Base-by-base conservation (phyloP, 108 stramenopile genomes). In the Asterionellopsis glacialis region DNA sequence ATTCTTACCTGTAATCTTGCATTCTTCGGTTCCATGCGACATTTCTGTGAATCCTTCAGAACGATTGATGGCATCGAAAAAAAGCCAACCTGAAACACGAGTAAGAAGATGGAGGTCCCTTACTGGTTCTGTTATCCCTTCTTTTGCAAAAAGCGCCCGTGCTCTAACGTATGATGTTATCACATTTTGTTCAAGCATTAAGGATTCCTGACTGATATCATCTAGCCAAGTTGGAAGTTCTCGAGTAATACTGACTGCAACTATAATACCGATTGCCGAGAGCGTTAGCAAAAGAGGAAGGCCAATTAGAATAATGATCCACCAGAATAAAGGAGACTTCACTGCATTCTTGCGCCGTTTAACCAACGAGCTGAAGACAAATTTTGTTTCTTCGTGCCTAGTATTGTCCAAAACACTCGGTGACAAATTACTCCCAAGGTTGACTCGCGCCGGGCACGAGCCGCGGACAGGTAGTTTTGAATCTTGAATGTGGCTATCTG, bases 21-120 rank as follows among this genome's bases (percentile, higher is more conserved):
- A 84, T 45, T 78, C 74, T 57, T 84, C 83, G 9, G 66, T 61
- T 23, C 18, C 50, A 11, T 24, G 38, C 21, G 58, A 53, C 43
- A 69, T 18, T 23, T 80, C 77, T n/a, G 73, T 59, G 52, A 73
- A 70, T 5, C 57, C 40, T 51, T 71, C 63, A 16, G 74, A 65
- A 9, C 69, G 59, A 28, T 64, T 33, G 11, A 84, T 44, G 11
- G 54, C 83, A 33, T 52, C 83, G 42, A 84, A 76, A 19, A 76
- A 55, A 5, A 84, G 68, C 83, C 79, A 84, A 2, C 58, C 65
- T 28, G 77, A 60, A 41, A 76, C 42, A 41, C 83, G 63, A 12
- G 53, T 65, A 0, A 76, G 28, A 9, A 77, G 9, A 43, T 84
- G 75, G 12, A 77, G 57, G 56, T 84, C 83, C 19, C 74, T 63